Evolutionary conservation across 106 monocot species (phyloP), one percentile per base, ranked within the genome.

Genomic region (Dioscorea zingiberensis): DNA sequence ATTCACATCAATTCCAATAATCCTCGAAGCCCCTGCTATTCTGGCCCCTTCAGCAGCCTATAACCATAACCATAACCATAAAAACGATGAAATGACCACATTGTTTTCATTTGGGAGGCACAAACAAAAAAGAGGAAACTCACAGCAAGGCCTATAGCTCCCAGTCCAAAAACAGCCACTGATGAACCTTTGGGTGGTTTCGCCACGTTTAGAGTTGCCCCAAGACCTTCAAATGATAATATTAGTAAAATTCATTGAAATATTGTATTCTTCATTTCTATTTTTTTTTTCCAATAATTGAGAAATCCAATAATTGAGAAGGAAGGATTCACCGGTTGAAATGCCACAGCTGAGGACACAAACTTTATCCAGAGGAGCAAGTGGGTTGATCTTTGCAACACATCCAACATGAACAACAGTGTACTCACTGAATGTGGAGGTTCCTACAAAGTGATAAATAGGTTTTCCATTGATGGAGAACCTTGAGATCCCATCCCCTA

Each of bases 351-450:
- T 64, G 4, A 64, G 47, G 3, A 64, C 46, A 24, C 64, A 64
- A 64, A 48, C 47, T 51, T 65, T 65, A 22, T 65, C 65, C 16
- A 65, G 65, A 22, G 65, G 65, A 16, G 65, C 65, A 5, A 24
- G 8, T 1, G 65, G 65, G 48, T 65, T 65, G 49, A 65, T 65
- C 22, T 65, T 65, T 16, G 65, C 65, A 21, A 65, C 22, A 25
- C 65, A 65, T 0, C 65, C 65, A 13, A 38, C 44, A 65, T 65
- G 65, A 10, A 51, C 15, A 17, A 65, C 65, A 65, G 65, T 48
- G 65, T 65, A 65, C 24, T 65, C 65, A 26, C 65, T 65, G 48
- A 65, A 65, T 4, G 65, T 65, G 18, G 65, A 65, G 47, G 65
- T 65, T 23, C 65, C 65, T 48, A 65, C 48, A 48, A 65, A 65